These are phyloP conservation scores for Sarocladium kiliense DNA, from an alignment of 2,329 filamentous ascomycete species.

Conservation along the genomic window DNA sequence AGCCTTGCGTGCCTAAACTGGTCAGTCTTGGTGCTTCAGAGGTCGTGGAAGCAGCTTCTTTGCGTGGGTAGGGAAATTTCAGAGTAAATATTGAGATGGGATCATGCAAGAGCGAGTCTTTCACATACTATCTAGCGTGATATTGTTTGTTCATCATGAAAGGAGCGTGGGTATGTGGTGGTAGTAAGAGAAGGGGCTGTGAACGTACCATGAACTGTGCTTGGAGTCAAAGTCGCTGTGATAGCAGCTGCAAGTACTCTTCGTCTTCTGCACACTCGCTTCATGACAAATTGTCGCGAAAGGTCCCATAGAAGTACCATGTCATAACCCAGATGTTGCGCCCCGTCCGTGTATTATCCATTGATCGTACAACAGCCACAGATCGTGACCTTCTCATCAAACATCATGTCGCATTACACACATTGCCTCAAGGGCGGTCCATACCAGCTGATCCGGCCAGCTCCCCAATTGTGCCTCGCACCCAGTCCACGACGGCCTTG, in stretches of 20 bases:
- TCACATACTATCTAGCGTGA: conserved; percentile 47
- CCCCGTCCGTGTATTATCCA: neutral
- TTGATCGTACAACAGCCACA: neutral
- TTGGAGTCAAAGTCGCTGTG: neutral
- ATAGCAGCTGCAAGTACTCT: neutral
- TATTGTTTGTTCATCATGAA: conserved; percentile 32
- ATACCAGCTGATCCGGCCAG: conserved; percentile 27
- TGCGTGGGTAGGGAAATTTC: conserved; percentile 13
- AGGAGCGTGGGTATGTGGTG: neutral
- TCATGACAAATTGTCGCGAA: neutral
- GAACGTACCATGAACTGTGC: neutral
- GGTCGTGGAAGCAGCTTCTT: neutral
- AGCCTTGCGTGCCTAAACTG: neutral
- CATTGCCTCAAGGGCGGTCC: conserved; percentile 17
- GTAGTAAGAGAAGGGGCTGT: conserved; percentile 2
- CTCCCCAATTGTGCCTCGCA: conserved; percentile 47
- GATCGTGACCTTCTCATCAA: neutral
- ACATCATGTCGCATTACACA: neutral
- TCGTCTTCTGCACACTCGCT: neutral
- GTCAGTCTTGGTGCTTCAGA: neutral
- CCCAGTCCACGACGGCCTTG: conserved; percentile 58
- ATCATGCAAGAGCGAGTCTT: conserved; percentile 29
- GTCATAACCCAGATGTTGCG: neutral
- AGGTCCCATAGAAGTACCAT: neutral
- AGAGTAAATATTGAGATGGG: conserved; percentile 26